Conservation (phyloP, 2,329 filamentous ascomycete genomes). For the Aspergillus aculeatus region DNA sequence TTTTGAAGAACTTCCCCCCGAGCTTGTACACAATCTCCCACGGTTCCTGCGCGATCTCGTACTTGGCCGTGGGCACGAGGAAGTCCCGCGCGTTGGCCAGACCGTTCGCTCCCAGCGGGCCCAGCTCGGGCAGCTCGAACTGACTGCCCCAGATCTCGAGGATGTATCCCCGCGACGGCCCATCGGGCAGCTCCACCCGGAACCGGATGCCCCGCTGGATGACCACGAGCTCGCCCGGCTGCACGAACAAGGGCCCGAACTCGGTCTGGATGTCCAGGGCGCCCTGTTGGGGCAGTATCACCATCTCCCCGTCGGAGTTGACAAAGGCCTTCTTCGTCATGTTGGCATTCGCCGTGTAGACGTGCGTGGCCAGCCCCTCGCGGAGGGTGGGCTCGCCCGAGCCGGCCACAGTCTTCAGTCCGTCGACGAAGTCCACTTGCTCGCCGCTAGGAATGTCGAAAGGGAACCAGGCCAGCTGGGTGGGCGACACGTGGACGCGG, state of each 20-base stretch:
- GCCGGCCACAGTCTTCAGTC: constrained; percentile 55
- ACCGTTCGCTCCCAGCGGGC: constrained; percentile 64
- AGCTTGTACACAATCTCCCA: constrained; percentile 64
- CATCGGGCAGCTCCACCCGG: constrained; percentile 59
- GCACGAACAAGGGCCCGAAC: constrained; percentile 62
- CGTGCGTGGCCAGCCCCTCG: constrained; percentile 55
- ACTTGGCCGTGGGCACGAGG: constrained; percentile 58
- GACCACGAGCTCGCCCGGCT: constrained; percentile 66
- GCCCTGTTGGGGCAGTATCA: constrained; percentile 66
- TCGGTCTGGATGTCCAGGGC: constrained; percentile 67
- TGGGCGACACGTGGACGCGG: constrained; percentile 56
- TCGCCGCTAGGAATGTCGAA: constrained; percentile 52
- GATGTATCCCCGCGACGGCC: constrained; percentile 64
- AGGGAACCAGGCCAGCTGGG: constrained; percentile 58
- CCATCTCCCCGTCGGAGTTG: constrained; percentile 63
- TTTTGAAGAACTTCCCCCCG: constrained; percentile 59
- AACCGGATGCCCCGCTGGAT: constrained; percentile 67
- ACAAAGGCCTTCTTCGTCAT: constrained; percentile 60
- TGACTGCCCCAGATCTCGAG: constrained; percentile 65
- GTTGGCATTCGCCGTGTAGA: constrained; percentile 56
- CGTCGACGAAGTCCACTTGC: constrained; percentile 57
- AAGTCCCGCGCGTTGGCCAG: constrained; percentile 67
- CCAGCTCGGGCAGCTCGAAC: constrained; percentile 66
- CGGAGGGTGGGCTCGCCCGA: constrained; percentile 59
- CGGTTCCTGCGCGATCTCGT: constrained; percentile 55